Evolutionary conservation across 2,329 filamentous ascomycete species (phyloP), one percentile per base, ranked within the genome.

Genomic region (Mycosphaerella sp.): DNA sequence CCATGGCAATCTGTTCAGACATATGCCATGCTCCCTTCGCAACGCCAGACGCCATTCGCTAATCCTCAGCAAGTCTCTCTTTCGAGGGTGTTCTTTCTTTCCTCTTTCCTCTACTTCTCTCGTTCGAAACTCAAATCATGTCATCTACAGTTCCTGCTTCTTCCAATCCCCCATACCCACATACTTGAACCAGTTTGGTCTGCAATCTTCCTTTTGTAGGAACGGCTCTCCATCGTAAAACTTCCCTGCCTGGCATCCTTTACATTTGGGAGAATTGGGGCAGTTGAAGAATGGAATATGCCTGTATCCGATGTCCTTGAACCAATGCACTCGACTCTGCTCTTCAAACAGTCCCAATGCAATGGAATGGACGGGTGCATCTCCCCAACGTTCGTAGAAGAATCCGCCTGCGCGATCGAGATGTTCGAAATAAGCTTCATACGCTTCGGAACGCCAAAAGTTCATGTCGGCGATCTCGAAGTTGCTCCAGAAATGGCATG

Each of bases 221-320:
- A 83, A 95, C 27, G 82, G 74, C 64, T 89, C 90, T 57, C 93
- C 93, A 59, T 94, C 89, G 21, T 89, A 96, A 64, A 96, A 86
- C 53, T 86, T 81, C 44, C 91, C 93, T 0, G 87, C 81, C n/a
- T 84, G 79, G 68, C 91, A 97, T 59, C 87, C 88, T 59, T 79
- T 85, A 69, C 91, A 97, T 71, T 97, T 97, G 44, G 88, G 87
- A 47, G 86, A 95, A 72, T 95, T 97, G 56, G 93, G 93, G 68
- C 93, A 98, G 74, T 98, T 98, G 78, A 95, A 95, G 74, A 95
- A 98, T 41, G 93, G 93, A 48, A 97, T 90, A 63, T 98, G 93
- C 65, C 96, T 89, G 73, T 98, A 98, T 52, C 93, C 93, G 60
- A 98, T 97, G 68, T 98, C 93, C 48, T 91, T 90, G 84, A 98